Percentiles rank a stretch among this genome's conserved stretches.
Conservation (phyloP, 352 stramenopile species). For the Phytopythium oedochilum region DNA sequence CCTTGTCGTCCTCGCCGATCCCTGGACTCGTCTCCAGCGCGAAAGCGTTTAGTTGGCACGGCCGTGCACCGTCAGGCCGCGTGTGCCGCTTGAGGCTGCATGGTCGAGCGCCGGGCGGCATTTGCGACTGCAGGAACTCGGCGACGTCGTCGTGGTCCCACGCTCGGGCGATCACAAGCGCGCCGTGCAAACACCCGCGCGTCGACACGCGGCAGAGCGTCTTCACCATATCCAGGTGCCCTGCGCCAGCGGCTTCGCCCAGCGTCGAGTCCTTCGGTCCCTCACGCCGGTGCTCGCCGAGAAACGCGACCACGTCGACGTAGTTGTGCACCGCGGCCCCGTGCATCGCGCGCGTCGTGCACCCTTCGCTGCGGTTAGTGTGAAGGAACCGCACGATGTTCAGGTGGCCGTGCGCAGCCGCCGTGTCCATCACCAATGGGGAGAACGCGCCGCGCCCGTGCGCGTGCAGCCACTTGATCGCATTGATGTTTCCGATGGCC, state of each 20-base stretch:
- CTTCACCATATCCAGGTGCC: slow-evolving; percentile 18
- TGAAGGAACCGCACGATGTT: slow-evolving; percentile 19
- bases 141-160: slow-evolving; percentile 13
- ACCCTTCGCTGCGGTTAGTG: slow-evolving; percentile 16
- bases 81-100: slow-evolving; percentile 1
- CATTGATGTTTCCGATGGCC: slow-evolving; percentile 15
- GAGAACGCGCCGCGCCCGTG: slow-evolving; percentile 11
- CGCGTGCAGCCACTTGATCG: slow-evolving; percentile 20
- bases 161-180: slow-evolving; percentile 6
- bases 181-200: slow-evolving; percentile 12
- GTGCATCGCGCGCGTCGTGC: slow-evolving; percentile 19
- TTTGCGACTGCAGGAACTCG: slow-evolving; percentile 8
- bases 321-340: slow-evolving; percentile 21
- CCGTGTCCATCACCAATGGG: slow-evolving; percentile 22
- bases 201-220: slow-evolving; percentile 7
- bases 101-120: background rate
- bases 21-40: background rate
- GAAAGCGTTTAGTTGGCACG: background rate
- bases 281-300: slow-evolving; percentile 13
- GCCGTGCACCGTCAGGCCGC: background rate
- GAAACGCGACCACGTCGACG: slow-evolving; percentile 14
- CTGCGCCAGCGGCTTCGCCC: slow-evolving; percentile 10
- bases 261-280: slow-evolving; percentile 11
- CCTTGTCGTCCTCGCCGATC: background rate
- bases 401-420: slow-evolving; percentile 18